These are phyloP conservation scores for Andrographis paniculata DNA, from an alignment of 305 asterid species.

Conservation along the genomic window DNA sequence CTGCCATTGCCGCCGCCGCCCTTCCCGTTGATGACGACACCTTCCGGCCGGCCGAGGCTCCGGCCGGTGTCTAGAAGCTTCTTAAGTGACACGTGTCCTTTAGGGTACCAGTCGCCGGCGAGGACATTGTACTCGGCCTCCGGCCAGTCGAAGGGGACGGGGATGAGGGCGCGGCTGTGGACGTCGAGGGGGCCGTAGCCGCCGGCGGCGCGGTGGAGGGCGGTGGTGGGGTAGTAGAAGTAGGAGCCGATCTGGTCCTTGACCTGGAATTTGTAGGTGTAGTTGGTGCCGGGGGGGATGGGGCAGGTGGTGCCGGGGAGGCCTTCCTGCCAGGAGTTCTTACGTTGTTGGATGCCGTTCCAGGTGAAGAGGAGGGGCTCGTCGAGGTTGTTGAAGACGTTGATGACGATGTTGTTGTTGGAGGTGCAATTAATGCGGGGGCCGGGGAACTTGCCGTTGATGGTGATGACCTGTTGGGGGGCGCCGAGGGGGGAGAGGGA, in stretches of 20 bases:
- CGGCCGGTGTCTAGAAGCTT: constrained; percentile 35
- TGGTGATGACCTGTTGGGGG: constrained; percentile 38
- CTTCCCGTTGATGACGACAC: constrained; percentile 54
- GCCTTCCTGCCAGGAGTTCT: constrained; percentile 52
- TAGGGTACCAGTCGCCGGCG: constrained; percentile 41
- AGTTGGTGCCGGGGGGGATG: constrained; percentile 31
- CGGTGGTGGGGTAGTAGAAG: constrained; percentile 45
- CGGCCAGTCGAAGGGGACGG: constrained; percentile 37
- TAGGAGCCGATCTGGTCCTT: constrained; percentile 52
- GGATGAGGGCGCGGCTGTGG: constrained; percentile 40
- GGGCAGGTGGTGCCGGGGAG: constrained; percentile 37
- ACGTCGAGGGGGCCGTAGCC: constrained; percentile 39
- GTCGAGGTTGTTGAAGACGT: constrained; percentile 41
- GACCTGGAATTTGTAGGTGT: constrained; percentile 42
- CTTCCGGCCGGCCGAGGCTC: constrained; percentile 37
- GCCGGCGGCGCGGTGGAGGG: constrained; percentile 41
- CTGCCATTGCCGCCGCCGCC: constrained; percentile 28
- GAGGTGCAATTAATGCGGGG: constrained; percentile 48
- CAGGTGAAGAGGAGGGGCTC: constrained; percentile 48
- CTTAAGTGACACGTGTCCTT: constrained; percentile 20
- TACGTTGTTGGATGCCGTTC: constrained; percentile 48
- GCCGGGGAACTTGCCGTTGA: constrained; percentile 47
- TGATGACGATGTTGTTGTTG: constrained; percentile 45
- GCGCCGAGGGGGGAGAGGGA: constrained; percentile 35
- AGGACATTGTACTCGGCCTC: constrained; percentile 34